A percentile compares a stretch with the other conserved stretches of the same genome.
Evolutionary conservation across 78 protist species (phyloP).

Genomic region (Cavenderia fasciculata): DNA sequence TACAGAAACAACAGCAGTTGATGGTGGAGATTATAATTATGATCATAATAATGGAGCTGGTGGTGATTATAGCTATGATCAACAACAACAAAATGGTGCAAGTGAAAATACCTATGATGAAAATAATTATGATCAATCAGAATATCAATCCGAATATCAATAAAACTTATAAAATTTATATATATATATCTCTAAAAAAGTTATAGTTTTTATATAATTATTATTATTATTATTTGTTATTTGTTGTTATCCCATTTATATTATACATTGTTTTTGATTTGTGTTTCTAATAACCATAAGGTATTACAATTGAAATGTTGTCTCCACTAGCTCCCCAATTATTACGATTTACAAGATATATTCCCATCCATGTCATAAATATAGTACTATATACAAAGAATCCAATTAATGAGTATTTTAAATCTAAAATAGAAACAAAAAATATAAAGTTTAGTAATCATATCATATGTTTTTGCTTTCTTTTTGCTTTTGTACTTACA

Average conservation of each 20-base stretch:
- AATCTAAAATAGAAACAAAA: neutral
- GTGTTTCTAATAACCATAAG: slow-evolving; percentile 69
- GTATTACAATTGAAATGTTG: slow-evolving; percentile 24
- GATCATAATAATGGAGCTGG: neutral
- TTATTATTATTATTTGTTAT: too few species aligned
- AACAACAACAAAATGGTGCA: neutral
- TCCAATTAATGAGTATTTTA: slow-evolving; percentile 68
- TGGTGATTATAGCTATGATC: neutral
- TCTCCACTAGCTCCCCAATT: slow-evolving; percentile 71
- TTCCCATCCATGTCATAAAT: slow-evolving; percentile 79
- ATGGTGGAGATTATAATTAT: neutral
- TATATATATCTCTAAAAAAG: too few species aligned
- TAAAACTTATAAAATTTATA: too few species aligned
- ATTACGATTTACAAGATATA: slow-evolving; percentile 46
- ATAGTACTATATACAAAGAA: slow-evolving; percentile 53
- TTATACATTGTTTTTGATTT: too few species aligned
- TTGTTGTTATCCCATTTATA: too few species aligned
- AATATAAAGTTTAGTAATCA: neutral
- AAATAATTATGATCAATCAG: too few species aligned
- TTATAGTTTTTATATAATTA: too few species aligned
- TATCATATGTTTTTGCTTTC: neutral
- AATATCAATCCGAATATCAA: too few species aligned
- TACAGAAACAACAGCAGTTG: neutral
- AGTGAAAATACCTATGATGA: too few species aligned
- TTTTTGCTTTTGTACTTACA: slow-evolving; percentile 25